Conservation (phyloP, 2,329 filamentous ascomycete species). For the Hymenoscyphus linearis region DNA sequence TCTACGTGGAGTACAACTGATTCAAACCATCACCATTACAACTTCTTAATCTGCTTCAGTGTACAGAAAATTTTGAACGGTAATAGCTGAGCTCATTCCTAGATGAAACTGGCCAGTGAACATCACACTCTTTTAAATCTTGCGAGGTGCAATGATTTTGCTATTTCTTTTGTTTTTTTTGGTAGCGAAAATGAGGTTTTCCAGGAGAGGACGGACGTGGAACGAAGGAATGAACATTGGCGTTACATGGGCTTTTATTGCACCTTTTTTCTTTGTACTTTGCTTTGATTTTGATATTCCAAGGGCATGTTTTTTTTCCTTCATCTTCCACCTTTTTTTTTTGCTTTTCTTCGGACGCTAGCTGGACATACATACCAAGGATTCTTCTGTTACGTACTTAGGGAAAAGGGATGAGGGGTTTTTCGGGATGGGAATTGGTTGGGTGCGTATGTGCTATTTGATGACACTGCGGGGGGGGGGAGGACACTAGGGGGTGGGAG, state of each 20-base stretch:
- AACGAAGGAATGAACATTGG: constrained; percentile 17
- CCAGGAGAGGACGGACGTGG: constrained; percentile 8
- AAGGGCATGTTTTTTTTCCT: constrained; percentile 15
- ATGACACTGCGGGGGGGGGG: no score
- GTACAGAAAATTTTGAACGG: constrained; percentile 25
- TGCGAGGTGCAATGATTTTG: constrained; percentile 11
- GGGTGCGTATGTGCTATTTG: background rate
- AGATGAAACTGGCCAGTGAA: constrained; percentile 13
- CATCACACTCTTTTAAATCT: constrained; percentile 24
- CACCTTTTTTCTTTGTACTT: constrained; percentile 8
- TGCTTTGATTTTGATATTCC: constrained; percentile 5
- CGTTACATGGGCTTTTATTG: constrained; percentile 18
- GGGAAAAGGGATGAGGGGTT: constrained; percentile 6
- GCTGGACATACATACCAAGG: constrained; percentile 23
- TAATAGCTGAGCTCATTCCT: constrained; percentile 21
- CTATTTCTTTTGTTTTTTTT: constrained; percentile 13
- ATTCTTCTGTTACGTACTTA: constrained; percentile 10
- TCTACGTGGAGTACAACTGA: constrained; percentile 55
- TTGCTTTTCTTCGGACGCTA: no score
- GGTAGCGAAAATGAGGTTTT: constrained; percentile 12
- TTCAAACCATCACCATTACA: constrained; percentile 9
- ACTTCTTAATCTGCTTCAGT: constrained; percentile 31
- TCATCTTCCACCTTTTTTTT: no score
- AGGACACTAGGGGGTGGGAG: no score
- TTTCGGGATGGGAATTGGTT: background rate